phyloP scores from a whole-genome alignment of 75 land plant species.

The Gnetum montanum region DNA sequence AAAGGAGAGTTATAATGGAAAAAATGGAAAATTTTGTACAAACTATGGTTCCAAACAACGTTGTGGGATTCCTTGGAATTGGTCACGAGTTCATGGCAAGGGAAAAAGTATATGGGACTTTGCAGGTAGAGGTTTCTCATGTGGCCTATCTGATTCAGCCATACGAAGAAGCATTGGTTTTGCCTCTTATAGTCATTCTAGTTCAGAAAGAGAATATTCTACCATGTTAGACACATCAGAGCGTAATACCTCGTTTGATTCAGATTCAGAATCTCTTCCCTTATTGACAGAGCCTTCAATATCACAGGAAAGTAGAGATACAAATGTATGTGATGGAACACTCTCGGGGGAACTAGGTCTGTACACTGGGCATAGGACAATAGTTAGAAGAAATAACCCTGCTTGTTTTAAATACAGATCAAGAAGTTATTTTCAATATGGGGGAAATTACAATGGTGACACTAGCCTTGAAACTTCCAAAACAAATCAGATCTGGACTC shows the following conservation, averaged over 20 bases:
- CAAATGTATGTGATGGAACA: slow-evolving; percentile 21
- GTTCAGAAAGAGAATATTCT: slow-evolving; percentile 9
- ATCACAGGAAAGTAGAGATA: slow-evolving; percentile 30
- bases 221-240: slow-evolving; percentile 24
- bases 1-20: slow-evolving; percentile 3
- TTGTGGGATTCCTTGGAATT: slow-evolving; percentile 86
- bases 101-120: slow-evolving; percentile 55
- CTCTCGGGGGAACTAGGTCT: slow-evolving; percentile 54
- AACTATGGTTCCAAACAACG: slow-evolving; percentile 47
- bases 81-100: slow-evolving; percentile 76
- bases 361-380: slow-evolving; percentile 22
- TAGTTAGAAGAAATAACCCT: slow-evolving; percentile 24
- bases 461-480: not conserved
- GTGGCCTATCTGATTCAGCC: slow-evolving; percentile 56
- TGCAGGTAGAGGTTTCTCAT: slow-evolving; percentile 70
- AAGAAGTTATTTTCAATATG: slow-evolving; percentile 9
- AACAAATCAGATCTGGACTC: slow-evolving; percentile 42
- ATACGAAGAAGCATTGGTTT: slow-evolving; percentile 20
- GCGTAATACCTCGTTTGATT: slow-evolving; percentile 25
- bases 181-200: slow-evolving; percentile 10
- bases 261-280: slow-evolving; percentile 57
- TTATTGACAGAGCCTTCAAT: slow-evolving; percentile 43
- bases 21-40: slow-evolving; percentile 23
- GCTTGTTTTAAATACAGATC: slow-evolving; percentile 33
- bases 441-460: slow-evolving; percentile 4